Evolutionary conservation across 345 rosid species (phyloP).

Genomic region (Rhodomyrtus tomentosa): DNA sequence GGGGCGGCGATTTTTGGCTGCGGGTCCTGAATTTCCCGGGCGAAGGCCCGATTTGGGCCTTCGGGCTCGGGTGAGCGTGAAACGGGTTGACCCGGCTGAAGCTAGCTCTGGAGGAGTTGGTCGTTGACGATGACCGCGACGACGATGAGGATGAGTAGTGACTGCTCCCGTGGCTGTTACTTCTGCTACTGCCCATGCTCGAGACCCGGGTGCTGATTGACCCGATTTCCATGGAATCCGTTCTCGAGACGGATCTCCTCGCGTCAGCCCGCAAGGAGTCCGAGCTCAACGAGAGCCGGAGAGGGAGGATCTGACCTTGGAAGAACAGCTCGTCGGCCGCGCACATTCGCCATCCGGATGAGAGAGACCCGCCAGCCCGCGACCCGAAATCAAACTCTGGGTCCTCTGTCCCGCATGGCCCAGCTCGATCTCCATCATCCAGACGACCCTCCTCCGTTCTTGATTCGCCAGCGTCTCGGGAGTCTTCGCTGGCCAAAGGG

Average conservation of each 20-base stretch:
- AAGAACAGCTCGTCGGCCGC: constrained; percentile 14
- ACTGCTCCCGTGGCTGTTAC: constrained; percentile 5
- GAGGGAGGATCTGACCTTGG: constrained; percentile 12
- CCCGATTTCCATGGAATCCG: constrained; percentile 6
- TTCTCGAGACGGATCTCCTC: not conserved
- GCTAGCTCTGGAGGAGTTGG: not conserved
- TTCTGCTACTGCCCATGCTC: constrained; percentile 6
- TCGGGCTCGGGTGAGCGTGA: constrained; percentile 56
- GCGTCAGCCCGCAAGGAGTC: not conserved
- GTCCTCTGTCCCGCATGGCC: not conserved
- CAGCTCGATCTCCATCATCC: not conserved
- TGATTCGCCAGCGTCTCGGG: not conserved
- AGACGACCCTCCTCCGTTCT: not conserved
- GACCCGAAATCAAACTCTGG: constrained; percentile 7
- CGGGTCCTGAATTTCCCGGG: not conserved
- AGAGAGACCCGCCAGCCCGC: not conserved
- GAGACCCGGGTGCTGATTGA: constrained; percentile 1
- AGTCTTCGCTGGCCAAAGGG: not conserved
- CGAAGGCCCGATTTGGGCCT: constrained; percentile 44
- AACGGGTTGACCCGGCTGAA: constrained; percentile 20
- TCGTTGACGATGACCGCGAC: not conserved
- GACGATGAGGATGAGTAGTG: not conserved
- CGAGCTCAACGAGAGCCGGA: not conserved
- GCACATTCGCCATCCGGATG: constrained; percentile 1
- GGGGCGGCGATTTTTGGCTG: constrained; percentile 13